Evolutionary conservation across 805 yeast species (phyloP), one percentile per base, ranked within the genome.

Genomic region (Wickerhamia fluorescens): DNA sequence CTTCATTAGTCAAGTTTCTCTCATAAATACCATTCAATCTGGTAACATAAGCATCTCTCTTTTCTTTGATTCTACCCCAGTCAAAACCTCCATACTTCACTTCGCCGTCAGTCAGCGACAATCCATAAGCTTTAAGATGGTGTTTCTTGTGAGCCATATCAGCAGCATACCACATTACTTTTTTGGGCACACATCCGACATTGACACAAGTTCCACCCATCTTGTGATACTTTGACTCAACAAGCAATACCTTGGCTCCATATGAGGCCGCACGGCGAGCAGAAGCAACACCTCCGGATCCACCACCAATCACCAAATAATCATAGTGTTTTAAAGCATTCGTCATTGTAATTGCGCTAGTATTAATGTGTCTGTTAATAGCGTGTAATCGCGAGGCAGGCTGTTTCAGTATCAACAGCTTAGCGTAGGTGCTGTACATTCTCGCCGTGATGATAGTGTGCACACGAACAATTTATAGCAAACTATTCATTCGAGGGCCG

Each of bases 131-230:
- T 41, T 71, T 64, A 36, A 95, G 94, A 27, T 84, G 79, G 24
- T 67, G 60, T 36, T 82, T 63, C 49, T 76, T 78, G 38, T 73
- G 71, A 12, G 96, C 96, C 54, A 85, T 59, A 45, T 88, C 96
- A 17, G 92, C 78, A 7, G 96, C 96, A 45, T 88, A 80, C 98
- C 98, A 92, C 96, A 92, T 88, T 25, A 92, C 86, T 56, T 92
- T 92, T 68, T 92, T 92, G 27, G 99, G 99, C 27, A 92, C 98
- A 69, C 99, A 92, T 13, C 99, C 99, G 24, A 89, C 97, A 54
- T 92, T 92, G 38, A 92, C 99, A 71, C 99, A 92, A 23, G 98
- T 92, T 16, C 99, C 99, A 35, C 98, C 98, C 59, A 92, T 71
- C 44, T 56, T 58, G 29, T 57, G 42, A 40, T 68, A 78, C 30